Base-by-base conservation (phyloP, 345 rosid genomes). In the Microcos paniculata region DNA sequence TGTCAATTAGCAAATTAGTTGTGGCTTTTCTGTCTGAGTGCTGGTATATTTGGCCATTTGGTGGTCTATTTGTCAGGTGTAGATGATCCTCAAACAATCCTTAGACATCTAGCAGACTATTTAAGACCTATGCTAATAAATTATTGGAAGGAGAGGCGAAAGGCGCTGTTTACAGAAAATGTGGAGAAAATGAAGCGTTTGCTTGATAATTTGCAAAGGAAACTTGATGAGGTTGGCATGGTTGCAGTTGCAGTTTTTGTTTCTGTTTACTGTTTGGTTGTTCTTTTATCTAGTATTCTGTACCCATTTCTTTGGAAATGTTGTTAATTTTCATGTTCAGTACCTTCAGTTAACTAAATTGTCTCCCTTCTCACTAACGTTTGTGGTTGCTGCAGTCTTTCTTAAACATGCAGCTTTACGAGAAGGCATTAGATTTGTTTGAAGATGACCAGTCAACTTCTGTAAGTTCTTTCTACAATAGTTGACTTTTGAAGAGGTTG, bases 371-470 rank as follows among this genome's bases (percentile, higher is more conserved):
- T 52, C 65, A 42, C 66, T 79, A 23, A 45, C 49, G 59, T 66
- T 55, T 74, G 72, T 64, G 43, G 43, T 73, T 48, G 70, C 75
- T 81, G 86, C 88, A 96, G 99, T 86, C 93, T 81, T 93, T 88
- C 90, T 82, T 89, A 77, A 91, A 93, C 77, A 81, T 93, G 90
- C 99, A 96, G 84, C 89, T 96, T 71, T 93, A 93, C 74, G 99
- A 90, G 78, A 96, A 90, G 70, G 96, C 99, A 6, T 77, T 96
- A 43, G 96, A 90, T 77, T 84, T 96, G 80, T 96, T 96, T 72
- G 97, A 93, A 72, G 99, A 90, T 82, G 98, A 93, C 78, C 93
- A 83, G 61, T 84, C 97, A 65, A 89, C 88, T 80, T 89, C 96
- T 71, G 99, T 96, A 87, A 90, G 96, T 85, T 80, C 66, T 78